phyloP scores from a whole-genome alignment of 1,284 basidiomycete genomes.

The Pterula multifida region DNA sequence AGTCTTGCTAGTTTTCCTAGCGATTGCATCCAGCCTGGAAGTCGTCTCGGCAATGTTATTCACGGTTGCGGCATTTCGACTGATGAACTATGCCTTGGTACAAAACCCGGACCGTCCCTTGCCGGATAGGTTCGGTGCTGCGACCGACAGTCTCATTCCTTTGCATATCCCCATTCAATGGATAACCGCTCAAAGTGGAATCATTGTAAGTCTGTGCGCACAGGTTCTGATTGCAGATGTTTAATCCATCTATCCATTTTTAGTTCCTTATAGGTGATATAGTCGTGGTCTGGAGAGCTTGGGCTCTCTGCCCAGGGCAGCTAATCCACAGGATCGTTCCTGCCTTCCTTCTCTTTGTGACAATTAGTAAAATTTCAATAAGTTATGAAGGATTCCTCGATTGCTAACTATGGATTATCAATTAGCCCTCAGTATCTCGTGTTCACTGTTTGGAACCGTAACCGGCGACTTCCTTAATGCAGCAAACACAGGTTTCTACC shows the following conservation, averaged over 20 bases:
- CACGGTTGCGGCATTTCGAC: neutral
- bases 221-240: neutral
- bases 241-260: neutral
- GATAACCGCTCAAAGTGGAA: neutral
- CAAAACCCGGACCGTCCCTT: neutral
- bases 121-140: too few relatives aligned
- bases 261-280: neutral
- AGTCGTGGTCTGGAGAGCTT: neutral
- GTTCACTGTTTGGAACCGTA: neutral
- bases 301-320: neutral
- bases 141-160: neutral
- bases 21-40: neutral
- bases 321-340: neutral
- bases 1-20: neutral
- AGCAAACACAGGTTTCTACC: neutral
- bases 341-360: neutral
- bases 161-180: neutral
- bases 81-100: neutral
- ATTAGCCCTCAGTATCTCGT: neutral
- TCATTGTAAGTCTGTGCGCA: neutral
- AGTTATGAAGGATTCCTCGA: too few relatives aligned
- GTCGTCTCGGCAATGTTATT: neutral
- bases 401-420: neutral
- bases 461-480: neutral
- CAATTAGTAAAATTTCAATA: neutral